Conservation (phyloP, 1,139 yeast species). For the Sporopachydermia cereana region DNA sequence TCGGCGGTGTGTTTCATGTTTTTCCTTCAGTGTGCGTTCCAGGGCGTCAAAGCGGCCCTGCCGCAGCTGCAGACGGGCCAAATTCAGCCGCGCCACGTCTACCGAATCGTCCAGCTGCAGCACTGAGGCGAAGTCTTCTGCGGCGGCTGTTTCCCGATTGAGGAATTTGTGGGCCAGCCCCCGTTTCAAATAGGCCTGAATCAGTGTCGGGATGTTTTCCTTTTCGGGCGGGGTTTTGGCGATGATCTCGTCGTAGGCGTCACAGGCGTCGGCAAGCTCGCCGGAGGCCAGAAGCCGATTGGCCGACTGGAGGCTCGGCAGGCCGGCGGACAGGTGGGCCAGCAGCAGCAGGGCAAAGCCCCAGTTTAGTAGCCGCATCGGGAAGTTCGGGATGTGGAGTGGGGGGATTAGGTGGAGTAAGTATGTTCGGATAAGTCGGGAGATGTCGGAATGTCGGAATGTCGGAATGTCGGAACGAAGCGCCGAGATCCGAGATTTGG, state of each 20-base stretch:
- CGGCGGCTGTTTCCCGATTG: constrained; percentile 1
- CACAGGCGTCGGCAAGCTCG: not conserved
- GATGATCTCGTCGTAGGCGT: not conserved
- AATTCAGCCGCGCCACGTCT: not conserved
- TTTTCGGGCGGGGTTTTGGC: not conserved
- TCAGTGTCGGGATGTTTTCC: not conserved
- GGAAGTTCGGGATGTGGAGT: too few species aligned
- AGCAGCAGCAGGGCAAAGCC: too few species aligned
- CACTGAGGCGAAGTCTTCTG: not conserved
- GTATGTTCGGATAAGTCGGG: too few species aligned
- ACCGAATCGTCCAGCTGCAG: not conserved
- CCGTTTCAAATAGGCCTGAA: constrained; percentile 3
- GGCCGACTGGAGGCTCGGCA: too few species aligned
- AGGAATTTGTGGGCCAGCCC: constrained; percentile 2
- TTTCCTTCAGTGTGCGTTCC: not conserved
- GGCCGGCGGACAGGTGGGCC: too few species aligned
- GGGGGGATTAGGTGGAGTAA: too few species aligned
- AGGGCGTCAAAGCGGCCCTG: constrained; percentile 1
- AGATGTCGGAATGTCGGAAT: too few species aligned
- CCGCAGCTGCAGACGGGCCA: constrained; percentile 1
- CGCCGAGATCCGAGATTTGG: too few species aligned
- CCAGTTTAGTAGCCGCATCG: too few species aligned
- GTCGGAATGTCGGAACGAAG: too few species aligned
- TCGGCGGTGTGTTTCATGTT: too few species aligned
- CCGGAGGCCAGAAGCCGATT: not conserved